Percentiles rank a stretch among this genome's conserved stretches.
Conservation (phyloP, 2,329 filamentous ascomycete species). For the Cercospora beticola region DNA sequence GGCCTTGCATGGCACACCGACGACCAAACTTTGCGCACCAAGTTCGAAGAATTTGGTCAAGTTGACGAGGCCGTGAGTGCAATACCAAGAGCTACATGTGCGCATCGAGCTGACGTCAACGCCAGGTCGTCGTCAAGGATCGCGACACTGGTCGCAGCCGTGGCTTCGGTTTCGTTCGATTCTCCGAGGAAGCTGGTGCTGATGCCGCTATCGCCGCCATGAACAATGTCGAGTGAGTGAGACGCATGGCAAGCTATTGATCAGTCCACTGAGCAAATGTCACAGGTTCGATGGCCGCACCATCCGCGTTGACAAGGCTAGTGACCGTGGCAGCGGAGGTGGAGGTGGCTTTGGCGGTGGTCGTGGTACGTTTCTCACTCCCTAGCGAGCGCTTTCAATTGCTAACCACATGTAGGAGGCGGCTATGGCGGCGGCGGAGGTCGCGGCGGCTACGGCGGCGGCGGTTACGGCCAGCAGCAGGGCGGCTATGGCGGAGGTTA, state of each 20-base stretch:
- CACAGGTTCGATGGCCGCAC: slow-evolving; percentile 85
- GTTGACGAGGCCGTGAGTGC: slow-evolving; percentile 94
- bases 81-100: neutral
- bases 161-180: slow-evolving; percentile 96
- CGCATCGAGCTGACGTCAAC: neutral
- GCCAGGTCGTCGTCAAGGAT: slow-evolving; percentile 93
- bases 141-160: slow-evolving; percentile 94
- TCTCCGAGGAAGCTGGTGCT: slow-evolving; percentile 72
- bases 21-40: slow-evolving; percentile 78
- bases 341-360: slow-evolving; percentile 53
- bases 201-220: slow-evolving; percentile 73
- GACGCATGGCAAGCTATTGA: neutral
- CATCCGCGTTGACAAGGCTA: slow-evolving; percentile 94
- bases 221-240: slow-evolving; percentile 84
- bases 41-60: slow-evolving; percentile 87
- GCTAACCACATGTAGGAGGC: slow-evolving; percentile 15
- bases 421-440: slow-evolving; percentile 19
- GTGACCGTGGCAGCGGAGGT: slow-evolving; percentile 69
- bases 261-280: slow-evolving; percentile 8
- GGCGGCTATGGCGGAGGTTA: slow-evolving; percentile 32
- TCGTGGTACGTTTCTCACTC: slow-evolving; percentile 34
- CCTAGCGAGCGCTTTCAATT: neutral
- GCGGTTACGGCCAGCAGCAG: slow-evolving; percentile 28
- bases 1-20: slow-evolving; percentile 99
- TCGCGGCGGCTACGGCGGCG: slow-evolving; percentile 28